These are phyloP conservation scores for Grigorovia humatica DNA, from an alignment of 805 yeast species.

Conservation along the genomic window DNA sequence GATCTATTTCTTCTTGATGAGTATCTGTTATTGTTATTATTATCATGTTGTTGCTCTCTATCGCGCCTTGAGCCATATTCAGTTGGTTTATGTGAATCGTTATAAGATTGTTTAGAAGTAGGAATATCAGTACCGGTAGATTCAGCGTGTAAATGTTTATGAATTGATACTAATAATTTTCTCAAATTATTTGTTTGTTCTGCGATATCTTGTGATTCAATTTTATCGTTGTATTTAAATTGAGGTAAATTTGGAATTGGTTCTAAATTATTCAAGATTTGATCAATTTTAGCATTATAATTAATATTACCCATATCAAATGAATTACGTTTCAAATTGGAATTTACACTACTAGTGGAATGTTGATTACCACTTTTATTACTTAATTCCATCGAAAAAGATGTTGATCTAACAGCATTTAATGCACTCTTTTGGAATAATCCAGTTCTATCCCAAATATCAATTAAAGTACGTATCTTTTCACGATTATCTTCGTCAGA, in stretches of 20 bases:
- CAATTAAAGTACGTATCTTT: constrained; percentile 74
- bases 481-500: constrained; percentile 50
- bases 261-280: constrained; percentile 36
- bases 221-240: constrained; percentile 14
- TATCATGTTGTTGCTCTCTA: constrained; percentile 20
- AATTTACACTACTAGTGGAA: not conserved
- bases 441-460: constrained; percentile 82
- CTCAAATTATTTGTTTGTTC: constrained; percentile 35
- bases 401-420: constrained; percentile 44
- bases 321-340: not conserved
- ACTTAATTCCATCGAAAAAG: constrained; percentile 32
- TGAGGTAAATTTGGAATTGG: constrained; percentile 12
- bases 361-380: constrained; percentile 30
- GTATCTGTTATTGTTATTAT: constrained; percentile 15
- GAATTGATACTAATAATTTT: constrained; percentile 30
- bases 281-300: constrained; percentile 15
- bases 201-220: constrained; percentile 19
- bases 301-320: constrained; percentile 35
- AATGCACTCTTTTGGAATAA: constrained; percentile 58
- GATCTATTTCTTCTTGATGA: constrained; percentile 40
- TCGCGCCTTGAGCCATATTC: constrained; percentile 29
- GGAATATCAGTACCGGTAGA: not conserved
- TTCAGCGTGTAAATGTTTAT: constrained; percentile 14
- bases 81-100: constrained; percentile 14
- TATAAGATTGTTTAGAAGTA: constrained; percentile 4